Base-by-base conservation (phyloP, 2,329 filamentous ascomycete genomes). In the Tolypocladium ovalisporum region DNA sequence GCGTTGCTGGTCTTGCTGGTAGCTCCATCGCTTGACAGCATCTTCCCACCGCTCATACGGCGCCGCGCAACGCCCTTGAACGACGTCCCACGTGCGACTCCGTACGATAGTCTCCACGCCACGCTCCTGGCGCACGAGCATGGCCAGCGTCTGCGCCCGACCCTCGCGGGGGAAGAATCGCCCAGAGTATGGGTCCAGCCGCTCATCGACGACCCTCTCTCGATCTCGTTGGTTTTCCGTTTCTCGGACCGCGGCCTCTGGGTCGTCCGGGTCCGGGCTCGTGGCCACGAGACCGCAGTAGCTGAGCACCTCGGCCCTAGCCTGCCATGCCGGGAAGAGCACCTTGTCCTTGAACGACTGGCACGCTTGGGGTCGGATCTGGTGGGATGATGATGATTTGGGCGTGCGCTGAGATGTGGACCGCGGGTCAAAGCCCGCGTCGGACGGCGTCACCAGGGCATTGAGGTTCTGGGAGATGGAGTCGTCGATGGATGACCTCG, bases 381-480 rank as follows among this genome's bases (percentile, higher is more conserved):
- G 75, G 39, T 74, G 76, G 4, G 75, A 72, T 7, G 75, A 65
- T 0, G 82, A 73, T 44, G 78, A n/a, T n/a, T n/a, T 74, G 2
- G 82, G 76, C 29, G 78, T 76, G 55, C 87, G 82, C 17, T 80
- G 75, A 0, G 85, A 82, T 1, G 90, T 96, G 1, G 89, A 92
- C 0, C 80, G 75, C 1, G 93, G 89, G 68, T 96, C 88, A 73
- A 96, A 97, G 19, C 85, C 84, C 42, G 74, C 73, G 51, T 78
- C 76, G 15, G 89, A 80, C 0, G 93, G 93, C 1, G 87, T 92
- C 51, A 90, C 76, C 40, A 97, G 81, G 1, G 90, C 90, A 76
- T 97, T 97, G 60, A 99, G 83, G 66, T 95, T 93, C 68, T 96
- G 92, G 1, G 85, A 85, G 67, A 99, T 97, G 51, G 89, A 90